Conservation (phyloP, 148 eudicot species). For the Heliosperma pusillum region DNA sequence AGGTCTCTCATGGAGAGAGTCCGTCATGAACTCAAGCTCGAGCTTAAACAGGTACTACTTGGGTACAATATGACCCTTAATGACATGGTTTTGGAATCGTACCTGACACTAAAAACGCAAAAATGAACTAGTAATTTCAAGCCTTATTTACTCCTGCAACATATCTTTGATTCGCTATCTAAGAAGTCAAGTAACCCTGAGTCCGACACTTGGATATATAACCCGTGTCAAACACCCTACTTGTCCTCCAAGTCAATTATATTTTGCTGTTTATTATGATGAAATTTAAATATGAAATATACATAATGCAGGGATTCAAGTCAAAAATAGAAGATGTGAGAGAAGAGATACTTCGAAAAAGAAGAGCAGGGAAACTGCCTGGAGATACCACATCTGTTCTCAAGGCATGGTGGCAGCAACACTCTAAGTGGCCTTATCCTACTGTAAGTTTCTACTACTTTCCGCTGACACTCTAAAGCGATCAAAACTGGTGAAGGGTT, state of each 20-base stretch:
- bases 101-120: too few species aligned
- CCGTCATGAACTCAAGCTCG: constrained; percentile 86
- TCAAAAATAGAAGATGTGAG: constrained; percentile 95
- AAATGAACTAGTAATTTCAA: too few species aligned
- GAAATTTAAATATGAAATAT: neutral
- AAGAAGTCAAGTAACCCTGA: too few species aligned
- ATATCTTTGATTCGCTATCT: too few species aligned
- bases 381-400: constrained; percentile 98
- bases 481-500: too few species aligned
- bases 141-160: too few species aligned
- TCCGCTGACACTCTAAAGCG: too few species aligned
- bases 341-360: constrained; percentile 88
- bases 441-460: constrained; percentile 49
- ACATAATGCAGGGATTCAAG: constrained; percentile 87
- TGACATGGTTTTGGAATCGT: too few species aligned
- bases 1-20: constrained; percentile 95
- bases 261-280: neutral
- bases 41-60: constrained; percentile 73
- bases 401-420: constrained; percentile 95
- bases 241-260: too few species aligned
- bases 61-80: too few species aligned
- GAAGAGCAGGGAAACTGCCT: constrained; percentile 94
- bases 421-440: constrained; percentile 99
- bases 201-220: neutral
- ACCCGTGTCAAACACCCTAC: too few species aligned